A percentile compares a stretch with the other conserved stretches of the same genome.
phyloP scores from a whole-genome alignment of 768 basidiomycete genomes.

The Mycena amicta region DNA sequence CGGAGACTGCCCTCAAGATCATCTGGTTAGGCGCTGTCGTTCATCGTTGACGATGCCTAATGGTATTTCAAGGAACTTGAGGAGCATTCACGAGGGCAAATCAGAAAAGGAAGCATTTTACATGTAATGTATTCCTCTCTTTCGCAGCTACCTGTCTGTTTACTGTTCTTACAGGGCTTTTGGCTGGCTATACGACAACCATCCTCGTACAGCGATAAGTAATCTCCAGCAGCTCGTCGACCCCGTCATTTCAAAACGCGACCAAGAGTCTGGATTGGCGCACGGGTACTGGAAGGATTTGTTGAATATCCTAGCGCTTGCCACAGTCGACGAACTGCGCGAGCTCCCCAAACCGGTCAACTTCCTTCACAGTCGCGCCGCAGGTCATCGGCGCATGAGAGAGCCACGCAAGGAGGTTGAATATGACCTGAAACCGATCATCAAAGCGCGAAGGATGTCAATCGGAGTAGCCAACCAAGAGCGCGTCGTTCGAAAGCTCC shows the following conservation, averaged over 20 bases:
- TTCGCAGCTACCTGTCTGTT: not conserved
- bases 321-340: constrained; percentile 52
- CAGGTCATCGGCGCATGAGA: not conserved
- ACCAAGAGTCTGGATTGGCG: constrained; percentile 28
- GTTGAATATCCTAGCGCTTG: constrained; percentile 66
- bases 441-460: constrained; percentile 28
- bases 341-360: constrained; percentile 19
- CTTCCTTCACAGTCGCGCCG: constrained; percentile 33
- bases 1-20: constrained; percentile 58
- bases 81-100: constrained; percentile 75
- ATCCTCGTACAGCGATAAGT: constrained; percentile 68
- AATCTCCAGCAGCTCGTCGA: constrained; percentile 60
- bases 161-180: constrained; percentile 41
- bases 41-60: too few species aligned
- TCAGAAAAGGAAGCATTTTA: constrained; percentile 64
- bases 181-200: constrained; percentile 69
- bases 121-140: constrained; percentile 33
- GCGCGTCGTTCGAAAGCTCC: constrained; percentile 43
- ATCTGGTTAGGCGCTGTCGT: too few species aligned
- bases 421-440: constrained; percentile 18
- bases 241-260: constrained; percentile 45
- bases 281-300: constrained; percentile 83
- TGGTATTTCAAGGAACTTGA: too few species aligned
- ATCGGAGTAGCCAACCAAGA: constrained; percentile 32
- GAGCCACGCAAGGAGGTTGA: not conserved